phyloP scores from a whole-genome alignment of 768 basidiomycete species.

The Rhodotorula diobovata region DNA sequence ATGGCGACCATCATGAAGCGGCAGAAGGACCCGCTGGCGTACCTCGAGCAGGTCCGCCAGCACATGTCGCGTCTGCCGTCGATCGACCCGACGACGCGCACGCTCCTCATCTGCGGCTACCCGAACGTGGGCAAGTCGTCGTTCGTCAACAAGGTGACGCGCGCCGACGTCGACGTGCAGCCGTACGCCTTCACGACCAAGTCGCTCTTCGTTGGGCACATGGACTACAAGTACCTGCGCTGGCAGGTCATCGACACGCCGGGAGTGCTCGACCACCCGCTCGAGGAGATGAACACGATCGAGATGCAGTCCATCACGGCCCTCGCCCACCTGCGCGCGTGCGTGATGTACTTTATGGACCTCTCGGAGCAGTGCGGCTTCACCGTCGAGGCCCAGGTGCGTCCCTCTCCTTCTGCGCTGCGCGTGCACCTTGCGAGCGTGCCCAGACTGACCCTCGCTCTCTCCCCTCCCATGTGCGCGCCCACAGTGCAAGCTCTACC shows the following conservation, averaged over 20 bases:
- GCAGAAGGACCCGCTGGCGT: conserved; percentile 96
- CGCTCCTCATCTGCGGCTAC: conserved; percentile 95
- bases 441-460: background rate
- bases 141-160: conserved; percentile 99
- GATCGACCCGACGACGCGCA: conserved; percentile 97
- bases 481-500: conserved; percentile 87
- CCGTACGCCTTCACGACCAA: conserved; percentile 99
- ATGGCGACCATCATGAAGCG: conserved; percentile 99
- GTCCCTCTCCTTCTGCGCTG: conserved; percentile 35
- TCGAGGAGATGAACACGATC: conserved; percentile 99
- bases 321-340: conserved; percentile 88
- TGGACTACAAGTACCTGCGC: conserved; percentile 97
- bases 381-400: conserved; percentile 87
- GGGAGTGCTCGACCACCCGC: conserved; percentile 91
- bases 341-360: conserved; percentile 98
- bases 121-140: conserved; percentile 99
- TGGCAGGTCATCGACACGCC: conserved; percentile 99
- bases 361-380: conserved; percentile 97
- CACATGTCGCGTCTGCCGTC: conserved; percentile 97
- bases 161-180: conserved; percentile 98
- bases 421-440: background rate
- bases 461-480: background rate
- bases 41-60: conserved; percentile 97
- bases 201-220: conserved; percentile 93
- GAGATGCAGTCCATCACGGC: conserved; percentile 99